Percentiles rank a stretch among this genome's conserved stretches.
Conservation (phyloP, 2,329 filamentous ascomycete species). For the Colletotrichum cuscutae region DNA sequence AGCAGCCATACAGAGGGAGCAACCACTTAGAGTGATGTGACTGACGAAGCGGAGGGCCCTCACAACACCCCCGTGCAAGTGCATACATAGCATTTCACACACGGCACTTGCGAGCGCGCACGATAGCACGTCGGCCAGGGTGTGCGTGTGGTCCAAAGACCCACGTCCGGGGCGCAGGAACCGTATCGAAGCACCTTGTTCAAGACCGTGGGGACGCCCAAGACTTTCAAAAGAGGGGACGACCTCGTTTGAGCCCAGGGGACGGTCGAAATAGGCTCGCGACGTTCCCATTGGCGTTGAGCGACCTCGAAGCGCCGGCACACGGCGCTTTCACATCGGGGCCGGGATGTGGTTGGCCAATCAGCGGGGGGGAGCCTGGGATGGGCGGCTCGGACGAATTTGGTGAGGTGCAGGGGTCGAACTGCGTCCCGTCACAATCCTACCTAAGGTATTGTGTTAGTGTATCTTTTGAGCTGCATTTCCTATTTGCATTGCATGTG, state of each 20-base stretch:
- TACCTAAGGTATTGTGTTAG: neutral
- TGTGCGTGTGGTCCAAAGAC: neutral
- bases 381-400: conserved; percentile 28
- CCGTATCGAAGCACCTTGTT: conserved; percentile 10
- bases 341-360: conserved; percentile 30
- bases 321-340: conserved; percentile 34
- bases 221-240: neutral
- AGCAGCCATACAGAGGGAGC: conserved; percentile 5
- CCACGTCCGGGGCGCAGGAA: conserved; percentile 15
- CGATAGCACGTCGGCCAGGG: neutral
- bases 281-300: conserved; percentile 33
- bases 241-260: neutral
- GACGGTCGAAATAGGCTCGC: conserved; percentile 27
- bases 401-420: neutral
- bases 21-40: neutral
- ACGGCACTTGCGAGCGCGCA: conserved; percentile 18
- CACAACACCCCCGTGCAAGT: neutral
- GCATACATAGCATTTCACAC: conserved; percentile 9
- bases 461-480: conserved; percentile 7
- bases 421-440: conserved; percentile 3
- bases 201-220: neutral
- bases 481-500: neutral
- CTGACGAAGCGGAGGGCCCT: neutral
- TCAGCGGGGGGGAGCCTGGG: conserved; percentile 13
- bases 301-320: conserved; percentile 35